Percentiles rank a stretch among this genome's conserved stretches.
These are phyloP conservation scores for Neurospora discreta DNA, from an alignment of 495 filamentous ascomycete genomes.

Conservation along the genomic window DNA sequence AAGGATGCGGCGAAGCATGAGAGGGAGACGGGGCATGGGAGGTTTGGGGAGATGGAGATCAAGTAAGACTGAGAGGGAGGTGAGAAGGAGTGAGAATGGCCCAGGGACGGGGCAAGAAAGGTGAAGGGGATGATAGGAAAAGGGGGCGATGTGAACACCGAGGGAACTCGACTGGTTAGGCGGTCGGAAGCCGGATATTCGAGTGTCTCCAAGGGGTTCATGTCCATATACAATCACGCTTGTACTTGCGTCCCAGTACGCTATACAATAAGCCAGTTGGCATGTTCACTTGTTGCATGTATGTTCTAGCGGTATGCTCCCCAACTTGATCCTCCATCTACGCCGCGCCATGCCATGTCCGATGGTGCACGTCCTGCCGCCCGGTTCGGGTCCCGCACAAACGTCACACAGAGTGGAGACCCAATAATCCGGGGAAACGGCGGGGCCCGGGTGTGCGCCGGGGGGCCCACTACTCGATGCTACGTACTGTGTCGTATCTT, in stretches of 20 bases:
- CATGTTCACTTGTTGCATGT: not conserved
- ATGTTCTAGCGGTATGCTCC: too few species aligned
- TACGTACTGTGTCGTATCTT: too few species aligned
- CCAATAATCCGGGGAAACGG: not conserved
- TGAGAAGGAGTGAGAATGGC: not conserved
- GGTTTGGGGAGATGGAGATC: conserved; percentile 25
- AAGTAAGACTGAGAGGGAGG: not conserved
- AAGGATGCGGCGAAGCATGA: conserved; percentile 19
- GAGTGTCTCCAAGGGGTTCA: not conserved
- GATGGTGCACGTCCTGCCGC: not conserved
- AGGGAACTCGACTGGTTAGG: not conserved
- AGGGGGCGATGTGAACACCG: not conserved
- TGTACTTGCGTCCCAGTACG: not conserved
- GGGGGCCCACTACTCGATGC: not conserved
- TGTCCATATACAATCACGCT: not conserved
- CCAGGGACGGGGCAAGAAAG: not conserved
- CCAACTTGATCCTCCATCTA: not conserved
- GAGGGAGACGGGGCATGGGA: conserved; percentile 20
- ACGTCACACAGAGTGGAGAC: not conserved
- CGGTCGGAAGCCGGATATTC: not conserved
- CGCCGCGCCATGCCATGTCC: not conserved
- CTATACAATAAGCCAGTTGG: not conserved
- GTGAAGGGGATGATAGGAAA: too few species aligned
- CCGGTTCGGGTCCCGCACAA: not conserved
- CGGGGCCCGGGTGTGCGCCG: not conserved